Evolutionary conservation across 805 yeast genomes (phyloP).

Genomic region (Myxozyma monticola): DNA sequence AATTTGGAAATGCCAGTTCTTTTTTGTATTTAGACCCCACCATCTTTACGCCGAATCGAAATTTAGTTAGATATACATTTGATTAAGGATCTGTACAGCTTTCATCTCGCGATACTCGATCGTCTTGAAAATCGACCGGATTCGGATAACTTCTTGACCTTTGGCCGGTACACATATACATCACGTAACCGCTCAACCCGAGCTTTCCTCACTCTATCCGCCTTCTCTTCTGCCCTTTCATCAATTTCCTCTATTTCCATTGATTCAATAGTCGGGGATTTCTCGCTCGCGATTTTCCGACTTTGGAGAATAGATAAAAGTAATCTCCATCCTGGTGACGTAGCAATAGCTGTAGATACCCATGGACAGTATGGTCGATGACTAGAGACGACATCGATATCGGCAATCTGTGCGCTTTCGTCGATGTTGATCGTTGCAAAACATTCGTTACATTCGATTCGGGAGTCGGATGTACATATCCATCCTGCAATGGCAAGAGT

Average conservation of each 20-base stretch:
- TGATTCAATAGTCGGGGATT: background rate
- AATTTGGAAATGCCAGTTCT: too few relatives aligned
- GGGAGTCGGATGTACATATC: background rate
- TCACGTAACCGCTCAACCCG: slow-evolving; percentile 16
- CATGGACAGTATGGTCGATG: slow-evolving; percentile 32
- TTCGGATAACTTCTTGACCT: too few relatives aligned
- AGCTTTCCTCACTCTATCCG: background rate
- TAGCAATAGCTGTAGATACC: slow-evolving; percentile 6
- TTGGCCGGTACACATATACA: slow-evolving; percentile 19
- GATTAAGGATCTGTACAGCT: too few relatives aligned
- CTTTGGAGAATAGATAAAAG: slow-evolving; percentile 11
- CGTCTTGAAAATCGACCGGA: too few relatives aligned
- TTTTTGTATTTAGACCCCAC: too few relatives aligned
- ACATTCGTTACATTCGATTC: slow-evolving; percentile 3
- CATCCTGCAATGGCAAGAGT: background rate
- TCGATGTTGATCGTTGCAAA: background rate
- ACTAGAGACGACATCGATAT: slow-evolving; percentile 4
- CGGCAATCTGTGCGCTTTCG: background rate
- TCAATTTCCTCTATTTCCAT: background rate
- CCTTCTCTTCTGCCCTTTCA: background rate
- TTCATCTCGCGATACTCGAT: too few relatives aligned
- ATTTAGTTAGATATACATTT: too few relatives aligned
- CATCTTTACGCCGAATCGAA: too few relatives aligned
- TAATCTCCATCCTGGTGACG: slow-evolving; percentile 22
- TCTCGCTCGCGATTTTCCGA: background rate